phyloP scores from a whole-genome alignment of 202 grass and related monocot genomes.

The Musa balbisiana region DNA sequence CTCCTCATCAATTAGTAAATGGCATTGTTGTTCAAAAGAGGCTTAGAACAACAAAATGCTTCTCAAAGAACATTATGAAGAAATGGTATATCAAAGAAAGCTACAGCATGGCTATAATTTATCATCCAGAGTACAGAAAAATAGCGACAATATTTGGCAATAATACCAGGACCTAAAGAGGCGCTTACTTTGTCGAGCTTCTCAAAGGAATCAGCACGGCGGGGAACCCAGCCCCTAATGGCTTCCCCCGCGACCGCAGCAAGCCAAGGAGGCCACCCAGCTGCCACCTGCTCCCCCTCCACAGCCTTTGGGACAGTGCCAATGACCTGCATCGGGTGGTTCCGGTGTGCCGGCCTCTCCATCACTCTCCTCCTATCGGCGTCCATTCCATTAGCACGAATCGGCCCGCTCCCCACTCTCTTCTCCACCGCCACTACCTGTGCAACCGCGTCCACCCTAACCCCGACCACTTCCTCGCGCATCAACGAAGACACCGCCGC shows the following conservation, averaged over 20 bases:
- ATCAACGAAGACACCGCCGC: slow-evolving; percentile 15
- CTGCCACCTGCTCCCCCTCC: slow-evolving; percentile 77
- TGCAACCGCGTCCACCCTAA: slow-evolving; percentile 28
- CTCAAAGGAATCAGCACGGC: slow-evolving; percentile 93
- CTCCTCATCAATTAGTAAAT: background rate
- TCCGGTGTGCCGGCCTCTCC: slow-evolving; percentile 41
- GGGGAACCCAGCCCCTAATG: slow-evolving; percentile 86
- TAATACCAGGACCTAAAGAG: background rate
- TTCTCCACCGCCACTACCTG: slow-evolving; percentile 22
- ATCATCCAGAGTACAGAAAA: background rate
- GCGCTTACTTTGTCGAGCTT: slow-evolving; percentile 87
- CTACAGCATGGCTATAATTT: background rate
- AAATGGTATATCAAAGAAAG: background rate
- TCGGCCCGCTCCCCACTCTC: slow-evolving; percentile 33
- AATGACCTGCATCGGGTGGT: slow-evolving; percentile 29
- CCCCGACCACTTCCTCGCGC: slow-evolving; percentile 32
- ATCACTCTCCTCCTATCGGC: slow-evolving; percentile 53
- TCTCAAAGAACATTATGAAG: background rate
- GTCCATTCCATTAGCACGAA: slow-evolving; percentile 18
- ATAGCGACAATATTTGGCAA: background rate
- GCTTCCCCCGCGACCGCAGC: slow-evolving; percentile 75
- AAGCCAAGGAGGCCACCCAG: slow-evolving; percentile 90
- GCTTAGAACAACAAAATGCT: background rate
- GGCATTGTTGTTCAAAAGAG: background rate
- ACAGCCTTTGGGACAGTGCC: slow-evolving; percentile 45